Evolutionary conservation across 345 rosid species (phyloP).

Genomic region (Bruguiera sexangula): DNA sequence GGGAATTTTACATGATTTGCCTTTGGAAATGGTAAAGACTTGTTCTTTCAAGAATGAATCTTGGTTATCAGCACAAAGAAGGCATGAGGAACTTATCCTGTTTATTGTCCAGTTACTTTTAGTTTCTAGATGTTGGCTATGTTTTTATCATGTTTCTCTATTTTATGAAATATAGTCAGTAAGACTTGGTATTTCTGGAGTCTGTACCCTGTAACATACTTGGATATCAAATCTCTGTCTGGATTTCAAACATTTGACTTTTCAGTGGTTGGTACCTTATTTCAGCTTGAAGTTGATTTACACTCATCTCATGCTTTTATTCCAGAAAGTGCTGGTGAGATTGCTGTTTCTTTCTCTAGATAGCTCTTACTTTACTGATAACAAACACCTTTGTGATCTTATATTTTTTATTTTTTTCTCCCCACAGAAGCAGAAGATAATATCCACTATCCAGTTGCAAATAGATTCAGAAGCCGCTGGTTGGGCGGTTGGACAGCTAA

Average conservation of each 20-base stretch:
- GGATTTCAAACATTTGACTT: slow-evolving; percentile 18
- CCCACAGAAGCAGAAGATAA: slow-evolving; percentile 24
- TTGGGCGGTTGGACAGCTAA: slow-evolving; percentile 39
- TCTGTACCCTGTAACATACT: slow-evolving; percentile 1
- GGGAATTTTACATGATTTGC: slow-evolving; percentile 21
- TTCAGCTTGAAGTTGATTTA: slow-evolving; percentile 27
- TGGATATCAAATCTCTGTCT: slow-evolving; percentile 2
- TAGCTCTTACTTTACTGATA: slow-evolving; percentile 1
- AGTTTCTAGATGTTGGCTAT: too few species aligned
- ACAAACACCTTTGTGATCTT: background rate
- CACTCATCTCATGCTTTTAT: slow-evolving; percentile 18
- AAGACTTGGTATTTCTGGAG: slow-evolving; percentile 2
- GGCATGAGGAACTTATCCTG: background rate
- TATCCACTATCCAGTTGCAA: slow-evolving; percentile 6
- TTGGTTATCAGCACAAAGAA: background rate
- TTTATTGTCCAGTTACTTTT: too few species aligned
- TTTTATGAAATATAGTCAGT: too few species aligned
- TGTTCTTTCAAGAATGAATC: background rate
- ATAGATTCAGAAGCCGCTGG: slow-evolving; percentile 38
- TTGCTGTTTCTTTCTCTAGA: slow-evolving; percentile 3
- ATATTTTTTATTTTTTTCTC: background rate
- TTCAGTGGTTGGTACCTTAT: slow-evolving; percentile 7
- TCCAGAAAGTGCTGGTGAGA: slow-evolving; percentile 28
- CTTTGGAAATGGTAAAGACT: slow-evolving; percentile 33
- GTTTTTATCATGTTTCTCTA: too few species aligned